Percentiles rank a stretch among this genome's conserved stretches.
phyloP scores from a whole-genome alignment of 176 grass and related monocot species.

The Ampelocalamus luodianensis region DNA sequence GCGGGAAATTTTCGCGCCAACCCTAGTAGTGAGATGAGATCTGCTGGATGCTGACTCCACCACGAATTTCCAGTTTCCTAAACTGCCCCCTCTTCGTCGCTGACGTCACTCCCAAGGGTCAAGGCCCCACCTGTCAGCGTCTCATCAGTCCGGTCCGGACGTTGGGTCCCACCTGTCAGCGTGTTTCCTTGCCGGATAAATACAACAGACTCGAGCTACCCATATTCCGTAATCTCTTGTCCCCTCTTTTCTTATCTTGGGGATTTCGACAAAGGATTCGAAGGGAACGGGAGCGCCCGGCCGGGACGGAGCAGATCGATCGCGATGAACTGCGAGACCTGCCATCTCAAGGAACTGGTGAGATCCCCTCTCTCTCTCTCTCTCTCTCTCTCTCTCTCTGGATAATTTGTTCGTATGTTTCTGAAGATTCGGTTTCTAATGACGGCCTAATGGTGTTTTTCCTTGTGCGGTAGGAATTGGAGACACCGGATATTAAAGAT shows the following conservation, averaged over 20 bases:
- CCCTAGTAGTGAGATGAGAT: not conserved
- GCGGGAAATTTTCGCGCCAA: slow-evolving; percentile 7
- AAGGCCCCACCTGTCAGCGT: not conserved
- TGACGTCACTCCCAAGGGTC: not conserved
- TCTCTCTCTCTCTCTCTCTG: no score
- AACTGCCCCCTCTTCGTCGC: not conserved
- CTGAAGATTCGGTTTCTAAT: not conserved
- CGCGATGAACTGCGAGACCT: slow-evolving; percentile 42
- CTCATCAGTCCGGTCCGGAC: no score
- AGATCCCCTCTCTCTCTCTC: no score
- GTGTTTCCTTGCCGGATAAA: not conserved
- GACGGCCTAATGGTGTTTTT: not conserved
- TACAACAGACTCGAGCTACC: not conserved
- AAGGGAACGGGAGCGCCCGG: no score
- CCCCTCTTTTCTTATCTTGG: not conserved
- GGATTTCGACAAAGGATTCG: not conserved
- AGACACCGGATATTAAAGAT: not conserved
- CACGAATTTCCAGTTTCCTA: not conserved
- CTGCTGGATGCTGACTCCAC: no score
- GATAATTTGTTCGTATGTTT: not conserved
- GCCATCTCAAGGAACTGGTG: slow-evolving; percentile 33
- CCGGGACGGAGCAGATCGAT: not conserved
- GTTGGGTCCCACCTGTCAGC: no score
- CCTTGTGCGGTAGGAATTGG: slow-evolving; percentile 15
- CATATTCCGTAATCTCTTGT: not conserved